Percentiles rank a stretch among this genome's conserved stretches.
phyloP scores from a whole-genome alignment of 257 asterid species.

The Anisodus acutangulus region DNA sequence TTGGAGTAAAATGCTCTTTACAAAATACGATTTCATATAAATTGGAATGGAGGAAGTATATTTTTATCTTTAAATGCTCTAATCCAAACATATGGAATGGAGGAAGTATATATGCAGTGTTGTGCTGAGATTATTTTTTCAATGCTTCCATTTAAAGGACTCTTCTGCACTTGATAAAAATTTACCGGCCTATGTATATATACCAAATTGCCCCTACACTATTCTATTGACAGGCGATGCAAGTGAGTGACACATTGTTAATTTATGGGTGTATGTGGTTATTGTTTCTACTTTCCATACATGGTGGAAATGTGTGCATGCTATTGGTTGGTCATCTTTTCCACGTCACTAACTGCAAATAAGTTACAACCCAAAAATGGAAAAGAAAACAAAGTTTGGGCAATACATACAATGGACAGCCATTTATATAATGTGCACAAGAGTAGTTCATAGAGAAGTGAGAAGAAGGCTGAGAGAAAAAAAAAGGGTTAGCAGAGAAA shows the following conservation, averaged over 20 bases:
- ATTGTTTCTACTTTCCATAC: neutral
- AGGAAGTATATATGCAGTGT: no score
- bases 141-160: no score
- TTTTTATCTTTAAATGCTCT: no score
- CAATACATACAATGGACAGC: neutral
- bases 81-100: no score
- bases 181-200: no score
- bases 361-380: neutral
- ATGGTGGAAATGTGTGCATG: slow-evolving; percentile 18
- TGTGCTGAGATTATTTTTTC: neutral
- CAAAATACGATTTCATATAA: no score
- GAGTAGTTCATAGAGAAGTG: neutral
- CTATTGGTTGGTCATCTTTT: slow-evolving; percentile 24
- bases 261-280: neutral
- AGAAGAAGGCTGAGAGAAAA: neutral
- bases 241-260: neutral
- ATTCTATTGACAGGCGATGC: neutral
- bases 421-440: neutral
- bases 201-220: no score
- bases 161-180: no score
- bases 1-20: no score
- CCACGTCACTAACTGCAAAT: neutral
- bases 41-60: no score
- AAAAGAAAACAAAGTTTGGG: slow-evolving; percentile 4
- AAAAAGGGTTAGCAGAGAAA: slow-evolving; percentile 28